A percentile compares a stretch with the other conserved stretches of the same genome.
phyloP scores from a whole-genome alignment of 2,329 filamentous ascomycete species.

The Stromatinia cepivora region DNA sequence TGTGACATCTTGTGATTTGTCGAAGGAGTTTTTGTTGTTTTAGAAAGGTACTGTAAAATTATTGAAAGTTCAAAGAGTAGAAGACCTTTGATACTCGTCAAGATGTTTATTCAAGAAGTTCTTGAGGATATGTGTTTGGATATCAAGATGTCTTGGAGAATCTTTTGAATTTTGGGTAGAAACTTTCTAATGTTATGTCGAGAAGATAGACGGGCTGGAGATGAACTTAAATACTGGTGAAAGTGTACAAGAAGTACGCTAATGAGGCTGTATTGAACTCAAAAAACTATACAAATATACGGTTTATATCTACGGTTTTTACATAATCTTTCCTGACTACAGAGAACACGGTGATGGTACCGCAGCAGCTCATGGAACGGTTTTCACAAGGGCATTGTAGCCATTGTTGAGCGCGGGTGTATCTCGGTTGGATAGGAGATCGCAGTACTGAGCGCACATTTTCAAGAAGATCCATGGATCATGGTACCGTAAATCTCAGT shows the following conservation, averaged over 20 bases:
- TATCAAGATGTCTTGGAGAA: neutral
- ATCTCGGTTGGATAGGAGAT: no score
- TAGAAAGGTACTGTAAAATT: fast-evolving
- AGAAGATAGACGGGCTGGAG: neutral
- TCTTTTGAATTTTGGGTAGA: neutral
- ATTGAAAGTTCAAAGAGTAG: neutral
- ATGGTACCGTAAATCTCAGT: neutral
- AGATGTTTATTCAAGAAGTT: neutral
- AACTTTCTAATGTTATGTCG: neutral
- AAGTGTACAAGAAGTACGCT: neutral
- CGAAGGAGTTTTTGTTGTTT: neutral
- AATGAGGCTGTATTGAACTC: neutral
- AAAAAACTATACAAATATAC: neutral
- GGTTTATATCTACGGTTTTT: neutral
- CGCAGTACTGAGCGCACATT: neutral
- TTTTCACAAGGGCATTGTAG: neutral
- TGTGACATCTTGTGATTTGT: neutral
- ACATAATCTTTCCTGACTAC: no score
- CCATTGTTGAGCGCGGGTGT: neutral
- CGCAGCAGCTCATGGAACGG: neutral
- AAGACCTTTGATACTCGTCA: neutral
- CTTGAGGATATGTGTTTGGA: neutral
- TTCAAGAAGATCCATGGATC: neutral
- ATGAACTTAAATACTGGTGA: neutral
- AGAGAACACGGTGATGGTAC: neutral